phyloP scores from a whole-genome alignment of 305 asterid genomes.

The Fraxinus baroniana region DNA sequence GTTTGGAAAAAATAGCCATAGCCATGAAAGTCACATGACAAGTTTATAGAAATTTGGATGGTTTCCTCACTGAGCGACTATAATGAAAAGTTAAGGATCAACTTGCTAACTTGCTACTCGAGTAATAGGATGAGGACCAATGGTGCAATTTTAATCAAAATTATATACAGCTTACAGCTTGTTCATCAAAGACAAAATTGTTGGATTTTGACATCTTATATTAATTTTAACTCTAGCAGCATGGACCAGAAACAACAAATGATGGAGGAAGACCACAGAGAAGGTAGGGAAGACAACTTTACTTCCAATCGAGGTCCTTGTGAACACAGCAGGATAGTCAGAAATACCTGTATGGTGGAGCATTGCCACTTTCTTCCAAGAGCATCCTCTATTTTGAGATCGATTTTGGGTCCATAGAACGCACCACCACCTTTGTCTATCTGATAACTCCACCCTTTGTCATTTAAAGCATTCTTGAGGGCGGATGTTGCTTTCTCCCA shows the following conservation, averaged over 20 bases:
- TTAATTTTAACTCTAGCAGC: background rate
- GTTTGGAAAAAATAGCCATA: background rate
- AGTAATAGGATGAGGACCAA: background rate
- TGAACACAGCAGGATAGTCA: constrained; percentile 4
- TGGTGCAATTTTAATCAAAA: background rate
- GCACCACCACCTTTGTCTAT: constrained; percentile 97
- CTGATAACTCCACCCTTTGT: constrained; percentile 85
- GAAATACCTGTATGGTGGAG: constrained; percentile 82
- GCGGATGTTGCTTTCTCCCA: constrained; percentile 91
- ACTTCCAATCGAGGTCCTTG: background rate
- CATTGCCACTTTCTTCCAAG: constrained; percentile 99
- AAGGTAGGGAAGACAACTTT: background rate
- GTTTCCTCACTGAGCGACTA: background rate
- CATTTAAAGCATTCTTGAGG: constrained; percentile 77
- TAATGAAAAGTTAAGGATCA: background rate
- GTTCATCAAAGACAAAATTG: background rate
- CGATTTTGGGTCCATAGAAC: constrained; percentile 96
- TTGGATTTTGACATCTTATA: background rate
- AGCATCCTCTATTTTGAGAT: constrained; percentile 96
- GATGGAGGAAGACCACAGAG: background rate
- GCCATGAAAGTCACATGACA: background rate
- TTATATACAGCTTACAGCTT: background rate
- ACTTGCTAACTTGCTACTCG: background rate
- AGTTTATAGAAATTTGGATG: background rate
- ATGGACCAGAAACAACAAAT: background rate